Conservation (phyloP, 139 green algal genomes). For the Chlorella sp. region DNA sequence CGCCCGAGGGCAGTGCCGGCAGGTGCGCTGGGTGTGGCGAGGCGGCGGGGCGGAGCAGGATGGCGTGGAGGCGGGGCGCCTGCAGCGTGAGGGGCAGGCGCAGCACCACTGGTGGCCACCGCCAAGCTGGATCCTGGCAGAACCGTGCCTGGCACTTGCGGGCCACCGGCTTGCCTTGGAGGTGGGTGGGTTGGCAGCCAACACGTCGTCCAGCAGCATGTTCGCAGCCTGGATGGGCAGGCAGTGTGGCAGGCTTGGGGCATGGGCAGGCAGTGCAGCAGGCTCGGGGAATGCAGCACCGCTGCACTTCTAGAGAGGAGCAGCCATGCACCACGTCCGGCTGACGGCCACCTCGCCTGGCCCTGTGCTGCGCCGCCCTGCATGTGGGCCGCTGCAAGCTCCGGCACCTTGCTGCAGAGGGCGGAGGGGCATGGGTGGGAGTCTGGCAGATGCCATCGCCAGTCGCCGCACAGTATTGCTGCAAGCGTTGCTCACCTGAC, state of each 20-base stretch:
- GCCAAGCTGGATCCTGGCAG: no score
- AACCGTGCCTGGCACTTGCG: no score
- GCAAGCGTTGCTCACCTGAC: constrained; percentile 34
- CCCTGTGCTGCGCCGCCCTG: constrained; percentile 12
- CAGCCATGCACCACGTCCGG: no score
- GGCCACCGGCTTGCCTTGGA: no score
- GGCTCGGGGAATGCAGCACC: no score
- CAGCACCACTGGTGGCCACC: no score
- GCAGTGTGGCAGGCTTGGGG: neutral
- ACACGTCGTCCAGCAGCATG: constrained; percentile 33
- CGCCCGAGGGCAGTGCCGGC: neutral
- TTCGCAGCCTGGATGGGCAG: neutral
- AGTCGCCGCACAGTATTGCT: no score
- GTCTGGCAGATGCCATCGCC: neutral
- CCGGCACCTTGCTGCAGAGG: constrained; percentile 25
- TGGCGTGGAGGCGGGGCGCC: constrained; percentile 57
- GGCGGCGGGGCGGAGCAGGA: constrained; percentile 30
- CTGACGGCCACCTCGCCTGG: constrained; percentile 7
- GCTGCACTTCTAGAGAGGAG: no score
- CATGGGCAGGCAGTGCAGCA: neutral
- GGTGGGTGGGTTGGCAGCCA: constrained; percentile 57
- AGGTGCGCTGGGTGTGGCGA: neutral
- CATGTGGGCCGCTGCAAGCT: constrained; percentile 49
- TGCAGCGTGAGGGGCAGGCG: no score
- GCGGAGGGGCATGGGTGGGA: neutral